Percentiles rank a stretch among this genome's conserved stretches.
Conservation (phyloP, 805 yeast genomes). For the Candida dajiaensis region DNA sequence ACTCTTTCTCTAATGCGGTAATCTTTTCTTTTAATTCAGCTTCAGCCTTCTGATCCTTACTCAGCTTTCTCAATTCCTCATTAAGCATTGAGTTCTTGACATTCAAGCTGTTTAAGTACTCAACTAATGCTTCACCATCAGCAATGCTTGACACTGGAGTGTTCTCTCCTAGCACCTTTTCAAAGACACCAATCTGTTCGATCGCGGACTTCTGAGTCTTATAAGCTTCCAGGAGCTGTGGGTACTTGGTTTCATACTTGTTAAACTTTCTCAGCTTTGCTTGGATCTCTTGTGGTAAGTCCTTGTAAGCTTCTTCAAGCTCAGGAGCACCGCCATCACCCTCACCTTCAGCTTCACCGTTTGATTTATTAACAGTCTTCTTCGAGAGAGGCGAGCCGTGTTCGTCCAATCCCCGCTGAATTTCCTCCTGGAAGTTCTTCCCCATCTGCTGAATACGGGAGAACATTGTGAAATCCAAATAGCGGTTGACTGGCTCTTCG, state of each 20-base stretch:
- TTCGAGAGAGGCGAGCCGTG: slow-evolving; percentile 9
- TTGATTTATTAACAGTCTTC: slow-evolving; percentile 2
- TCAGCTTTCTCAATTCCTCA: slow-evolving; percentile 51
- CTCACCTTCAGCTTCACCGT: slow-evolving; percentile 1
- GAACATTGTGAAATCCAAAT: slow-evolving; percentile 4
- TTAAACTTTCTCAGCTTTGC: slow-evolving; percentile 66
- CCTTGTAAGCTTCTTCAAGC: slow-evolving; percentile 10
- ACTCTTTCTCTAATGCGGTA: slow-evolving; percentile 7
- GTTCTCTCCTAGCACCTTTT: slow-evolving; percentile 62
- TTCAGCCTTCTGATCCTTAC: slow-evolving; percentile 10
- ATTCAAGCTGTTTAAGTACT: slow-evolving; percentile 58
- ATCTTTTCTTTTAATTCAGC: slow-evolving; percentile 9
- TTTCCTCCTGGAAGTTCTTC: slow-evolving; percentile 58
- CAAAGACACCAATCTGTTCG: slow-evolving; percentile 56
- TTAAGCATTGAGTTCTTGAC: slow-evolving; percentile 56
- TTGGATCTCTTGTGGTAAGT: slow-evolving; percentile 49
- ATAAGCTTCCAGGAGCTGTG: slow-evolving; percentile 77
- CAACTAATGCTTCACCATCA: slow-evolving; percentile 66
- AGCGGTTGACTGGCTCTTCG: no score
- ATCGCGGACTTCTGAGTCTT: slow-evolving; percentile 68
- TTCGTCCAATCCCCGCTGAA: slow-evolving; percentile 37
- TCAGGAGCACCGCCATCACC: slow-evolving; percentile 2
- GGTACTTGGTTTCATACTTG: slow-evolving; percentile 89
- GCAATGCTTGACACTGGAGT: slow-evolving; percentile 76
- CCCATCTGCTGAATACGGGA: slow-evolving; percentile 50